A percentile compares a stretch with the other conserved stretches of the same genome.
These are phyloP conservation scores for Pseudognaphalium luteoalbum DNA, from an alignment of 129 eudicot species.

Conservation along the genomic window DNA sequence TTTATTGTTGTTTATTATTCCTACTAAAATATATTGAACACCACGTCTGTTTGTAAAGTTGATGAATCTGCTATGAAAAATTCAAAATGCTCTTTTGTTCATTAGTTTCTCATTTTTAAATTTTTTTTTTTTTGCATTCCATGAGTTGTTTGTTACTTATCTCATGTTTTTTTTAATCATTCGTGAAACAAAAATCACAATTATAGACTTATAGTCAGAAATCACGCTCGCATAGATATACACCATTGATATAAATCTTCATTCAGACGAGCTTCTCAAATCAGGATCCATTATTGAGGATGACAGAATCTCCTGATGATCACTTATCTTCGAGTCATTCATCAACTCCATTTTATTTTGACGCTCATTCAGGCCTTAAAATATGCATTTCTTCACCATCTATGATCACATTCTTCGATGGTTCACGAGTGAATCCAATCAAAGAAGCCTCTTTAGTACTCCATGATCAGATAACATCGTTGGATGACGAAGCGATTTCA, in stretches of 20 bases:
- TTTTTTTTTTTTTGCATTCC: neutral
- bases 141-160: neutral
- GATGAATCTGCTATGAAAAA: neutral
- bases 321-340: neutral
- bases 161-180: neutral
- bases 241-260: neutral
- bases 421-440: constrained; percentile 5
- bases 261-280: neutral
- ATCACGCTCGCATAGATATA: neutral
- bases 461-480: neutral
- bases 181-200: neutral
- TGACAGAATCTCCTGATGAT: neutral
- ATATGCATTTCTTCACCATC: neutral
- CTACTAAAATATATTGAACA: neutral
- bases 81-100: neutral
- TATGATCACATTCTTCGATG: constrained; percentile 5
- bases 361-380: neutral
- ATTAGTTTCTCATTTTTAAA: neutral
- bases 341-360: neutral
- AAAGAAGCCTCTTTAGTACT: constrained; percentile 5
- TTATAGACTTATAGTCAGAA: neutral
- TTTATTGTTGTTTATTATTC: neutral
- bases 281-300: neutral
- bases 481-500: neutral
- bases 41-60: neutral